A percentile compares a stretch with the other conserved stretches of the same genome.
phyloP scores from a whole-genome alignment of 768 basidiomycete genomes.

The Daedaleopsis nitida region DNA sequence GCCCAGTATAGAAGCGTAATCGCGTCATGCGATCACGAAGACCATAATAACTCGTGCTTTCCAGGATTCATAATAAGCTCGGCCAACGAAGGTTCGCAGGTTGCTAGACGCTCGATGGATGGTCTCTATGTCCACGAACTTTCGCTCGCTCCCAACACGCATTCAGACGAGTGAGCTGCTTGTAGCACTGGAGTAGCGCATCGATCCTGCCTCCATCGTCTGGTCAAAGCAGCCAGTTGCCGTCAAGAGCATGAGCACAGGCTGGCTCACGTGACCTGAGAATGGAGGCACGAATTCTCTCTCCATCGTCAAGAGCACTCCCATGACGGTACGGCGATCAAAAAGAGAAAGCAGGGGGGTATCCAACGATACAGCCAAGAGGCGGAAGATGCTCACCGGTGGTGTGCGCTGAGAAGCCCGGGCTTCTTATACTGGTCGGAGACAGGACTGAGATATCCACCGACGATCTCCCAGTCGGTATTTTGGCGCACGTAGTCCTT shows the following conservation, averaged over 20 bases:
- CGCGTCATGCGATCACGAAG: no score
- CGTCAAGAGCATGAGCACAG: not conserved
- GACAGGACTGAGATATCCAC: constrained; percentile 95
- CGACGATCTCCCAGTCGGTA: constrained; percentile 91
- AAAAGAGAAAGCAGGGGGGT: constrained; percentile 13
- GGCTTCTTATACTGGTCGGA: constrained; percentile 96
- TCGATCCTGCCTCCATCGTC: no score
- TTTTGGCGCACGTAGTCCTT: constrained; percentile 93
- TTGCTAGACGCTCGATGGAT: no score
- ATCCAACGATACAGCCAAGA: not conserved
- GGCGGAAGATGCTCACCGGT: constrained; percentile 65
- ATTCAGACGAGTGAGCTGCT: no score
- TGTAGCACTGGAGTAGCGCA: no score
- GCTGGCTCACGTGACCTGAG: constrained; percentile 9
- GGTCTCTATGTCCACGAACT: no score
- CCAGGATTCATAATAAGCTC: no score
- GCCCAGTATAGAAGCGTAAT: no score
- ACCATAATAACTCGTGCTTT: no score
- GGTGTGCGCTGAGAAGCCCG: constrained; percentile 82
- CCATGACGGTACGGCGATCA: not conserved
- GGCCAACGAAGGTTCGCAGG: no score
- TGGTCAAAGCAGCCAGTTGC: no score
- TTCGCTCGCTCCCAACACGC: no score
- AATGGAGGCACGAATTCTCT: not conserved
- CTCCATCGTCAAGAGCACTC: not conserved